Evolutionary conservation across 78 protist species (phyloP).

Genomic region (Andalucia godoyi): DNA sequence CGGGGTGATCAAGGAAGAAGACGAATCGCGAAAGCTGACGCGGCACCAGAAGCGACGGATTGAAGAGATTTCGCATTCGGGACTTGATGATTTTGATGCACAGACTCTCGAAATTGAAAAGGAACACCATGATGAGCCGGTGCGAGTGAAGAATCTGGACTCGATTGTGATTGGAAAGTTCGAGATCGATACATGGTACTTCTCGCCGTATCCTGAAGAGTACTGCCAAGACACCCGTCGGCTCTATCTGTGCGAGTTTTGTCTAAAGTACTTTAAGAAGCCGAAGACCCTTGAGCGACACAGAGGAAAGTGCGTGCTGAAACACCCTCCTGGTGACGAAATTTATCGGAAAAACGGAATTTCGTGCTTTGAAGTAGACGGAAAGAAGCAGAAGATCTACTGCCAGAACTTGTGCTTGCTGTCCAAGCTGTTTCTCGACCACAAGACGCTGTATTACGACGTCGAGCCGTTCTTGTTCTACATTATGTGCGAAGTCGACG

Average conservation of each 20-base stretch:
- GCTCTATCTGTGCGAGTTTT: conserved; percentile 79
- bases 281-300: conserved; percentile 53
- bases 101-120: conserved; percentile 29
- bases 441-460: conserved; percentile 81
- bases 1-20: background rate
- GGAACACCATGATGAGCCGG: conserved; percentile 82
- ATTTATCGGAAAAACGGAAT: conserved; percentile 61
- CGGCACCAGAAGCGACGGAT: conserved; percentile 5
- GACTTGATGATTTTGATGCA: conserved; percentile 20
- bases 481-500: conserved; percentile 71
- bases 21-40: background rate
- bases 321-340: conserved; percentile 91
- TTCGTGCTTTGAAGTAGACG: conserved; percentile 84
- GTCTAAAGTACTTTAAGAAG: conserved; percentile 77
- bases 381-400: conserved; percentile 68
- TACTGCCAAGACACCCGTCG: conserved; percentile 13
- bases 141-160: conserved; percentile 81
- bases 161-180: conserved; percentile 45
- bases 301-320: conserved; percentile 54
- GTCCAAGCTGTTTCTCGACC: conserved; percentile 88
- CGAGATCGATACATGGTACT: conserved; percentile 91
- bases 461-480: conserved; percentile 93
- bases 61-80: background rate
- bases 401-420: conserved; percentile 88
- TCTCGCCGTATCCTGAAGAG: conserved; percentile 87